Evolutionary conservation across 371 early-diverging fungal species (phyloP).

Genomic region (Blakeslea trispora): DNA sequence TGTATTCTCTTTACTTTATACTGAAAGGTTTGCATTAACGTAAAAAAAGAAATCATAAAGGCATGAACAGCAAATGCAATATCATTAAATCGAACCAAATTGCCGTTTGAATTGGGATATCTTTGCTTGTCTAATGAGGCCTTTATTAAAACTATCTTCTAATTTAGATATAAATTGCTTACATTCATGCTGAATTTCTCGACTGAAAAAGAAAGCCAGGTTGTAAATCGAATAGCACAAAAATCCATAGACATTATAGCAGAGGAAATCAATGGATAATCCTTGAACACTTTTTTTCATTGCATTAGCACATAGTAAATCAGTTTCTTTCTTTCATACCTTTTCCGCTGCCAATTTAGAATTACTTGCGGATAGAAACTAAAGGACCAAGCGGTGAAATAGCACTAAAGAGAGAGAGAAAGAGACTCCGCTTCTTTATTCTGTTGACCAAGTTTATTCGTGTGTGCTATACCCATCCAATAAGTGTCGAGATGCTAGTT

Average conservation of each 20-base stretch:
- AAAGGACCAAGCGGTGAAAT: constrained; percentile 49
- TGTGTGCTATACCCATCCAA: constrained; percentile 48
- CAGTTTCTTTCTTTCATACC: constrained; percentile 23
- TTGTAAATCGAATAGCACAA: constrained; percentile 85
- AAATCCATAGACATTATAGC: constrained; percentile 86
- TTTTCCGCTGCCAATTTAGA: constrained; percentile 44
- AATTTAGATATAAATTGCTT: no score
- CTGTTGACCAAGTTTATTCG: no score
- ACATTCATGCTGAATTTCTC: constrained; percentile 73
- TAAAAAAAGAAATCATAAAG: constrained; percentile 64
- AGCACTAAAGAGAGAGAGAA: constrained; percentile 30
- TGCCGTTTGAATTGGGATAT: constrained; percentile 61
- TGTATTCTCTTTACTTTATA: constrained; percentile 63
- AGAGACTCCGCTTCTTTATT: not conserved
- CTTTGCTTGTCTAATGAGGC: constrained; percentile 58
- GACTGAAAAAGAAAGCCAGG: constrained; percentile 68
- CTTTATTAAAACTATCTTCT: no score
- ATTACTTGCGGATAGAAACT: constrained; percentile 51
- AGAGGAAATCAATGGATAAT: constrained; percentile 88
- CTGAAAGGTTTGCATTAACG: constrained; percentile 70
- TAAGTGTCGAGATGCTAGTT: constrained; percentile 26
- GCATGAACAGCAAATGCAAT: constrained; percentile 90
- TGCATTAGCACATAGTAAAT: not conserved
- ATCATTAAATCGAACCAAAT: constrained; percentile 85
- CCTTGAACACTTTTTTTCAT: constrained; percentile 70